Percentiles rank a stretch among this genome's conserved stretches.
Conservation (phyloP, 306 rosid species). For the Vicia sativa region DNA sequence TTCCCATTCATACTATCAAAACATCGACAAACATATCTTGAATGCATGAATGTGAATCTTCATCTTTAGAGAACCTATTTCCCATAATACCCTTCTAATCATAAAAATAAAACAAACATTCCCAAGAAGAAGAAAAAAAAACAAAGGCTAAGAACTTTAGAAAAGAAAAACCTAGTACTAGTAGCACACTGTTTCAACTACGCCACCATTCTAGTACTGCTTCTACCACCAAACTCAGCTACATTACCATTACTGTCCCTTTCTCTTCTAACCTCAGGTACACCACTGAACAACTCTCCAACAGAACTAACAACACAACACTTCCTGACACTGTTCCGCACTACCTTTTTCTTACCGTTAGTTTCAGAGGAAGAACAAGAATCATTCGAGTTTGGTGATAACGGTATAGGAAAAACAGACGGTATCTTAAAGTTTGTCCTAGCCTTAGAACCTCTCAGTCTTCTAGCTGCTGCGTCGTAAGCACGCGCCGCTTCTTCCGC, state of each 20-base stretch:
- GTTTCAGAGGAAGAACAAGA: background rate
- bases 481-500: slow-evolving; percentile 98
- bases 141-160: too few relatives aligned
- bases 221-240: slow-evolving; percentile 51
- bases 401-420: slow-evolving; percentile 50
- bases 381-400: slow-evolving; percentile 1
- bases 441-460: slow-evolving; percentile 81
- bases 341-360: background rate
- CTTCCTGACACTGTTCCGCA: background rate
- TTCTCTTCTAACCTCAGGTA: slow-evolving; percentile 38
- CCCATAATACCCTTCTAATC: background rate
- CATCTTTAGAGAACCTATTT: too few relatives aligned
- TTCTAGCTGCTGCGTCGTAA: slow-evolving; percentile 86
- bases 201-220: slow-evolving; percentile 32
- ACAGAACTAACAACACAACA: slow-evolving; percentile 66
- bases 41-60: too few relatives aligned
- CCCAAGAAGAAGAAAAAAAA: too few relatives aligned
- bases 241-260: background rate
- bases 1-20: too few relatives aligned
- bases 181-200: slow-evolving; percentile 4
- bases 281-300: slow-evolving; percentile 63
- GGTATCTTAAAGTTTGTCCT: slow-evolving; percentile 74
- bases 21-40: too few relatives aligned
- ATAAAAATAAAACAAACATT: background rate
- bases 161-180: background rate